These are phyloP conservation scores for Clitocybe nebularis DNA, from an alignment of 1,284 basidiomycete species.

Conservation along the genomic window DNA sequence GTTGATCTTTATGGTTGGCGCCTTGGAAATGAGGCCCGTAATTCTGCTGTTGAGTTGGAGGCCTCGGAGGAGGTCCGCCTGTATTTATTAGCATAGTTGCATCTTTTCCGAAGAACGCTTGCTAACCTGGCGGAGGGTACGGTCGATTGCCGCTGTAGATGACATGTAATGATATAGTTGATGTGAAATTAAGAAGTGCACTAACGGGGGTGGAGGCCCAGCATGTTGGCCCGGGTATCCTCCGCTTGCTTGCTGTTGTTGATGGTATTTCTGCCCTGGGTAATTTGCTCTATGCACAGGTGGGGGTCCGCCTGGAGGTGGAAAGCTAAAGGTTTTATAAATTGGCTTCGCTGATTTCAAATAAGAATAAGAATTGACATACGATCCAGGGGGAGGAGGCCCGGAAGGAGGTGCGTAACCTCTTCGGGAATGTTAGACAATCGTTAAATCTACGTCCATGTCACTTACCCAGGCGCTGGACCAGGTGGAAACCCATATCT, in stretches of 20 bases:
- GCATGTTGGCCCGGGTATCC: conserved; percentile 35
- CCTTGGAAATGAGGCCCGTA: conserved; percentile 65
- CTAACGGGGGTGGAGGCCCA: conserved; percentile 16
- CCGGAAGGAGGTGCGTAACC: conserved; percentile 26
- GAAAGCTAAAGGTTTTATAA: too few relatives aligned
- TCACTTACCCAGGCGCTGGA: conserved; percentile 4
- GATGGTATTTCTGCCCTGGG: conserved; percentile 36
- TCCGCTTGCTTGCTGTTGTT: conserved; percentile 28
- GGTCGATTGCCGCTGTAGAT: conserved; percentile 10
- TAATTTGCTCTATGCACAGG: conserved; percentile 25
- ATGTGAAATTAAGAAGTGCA: conserved; percentile 14
- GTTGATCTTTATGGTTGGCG: conserved; percentile 43
- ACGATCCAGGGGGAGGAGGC: conserved; percentile 20
- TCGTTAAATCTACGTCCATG: neutral
- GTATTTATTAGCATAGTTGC: conserved; percentile 18
- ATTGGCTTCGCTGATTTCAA: neutral
- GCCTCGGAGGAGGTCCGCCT: conserved; percentile 46
- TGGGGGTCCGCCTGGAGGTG: conserved; percentile 27
- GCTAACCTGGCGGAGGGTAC: conserved; percentile 14
- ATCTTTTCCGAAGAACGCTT: conserved; percentile 1
- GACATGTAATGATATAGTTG: conserved; percentile 2
- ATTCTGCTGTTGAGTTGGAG: conserved; percentile 61
- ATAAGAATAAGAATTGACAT: conserved; percentile 1
- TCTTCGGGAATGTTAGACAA: neutral
- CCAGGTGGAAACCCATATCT: conserved; percentile 6